Evolutionary conservation across 805 yeast genomes (phyloP).

Genomic region (Kodamaea sagamina): DNA sequence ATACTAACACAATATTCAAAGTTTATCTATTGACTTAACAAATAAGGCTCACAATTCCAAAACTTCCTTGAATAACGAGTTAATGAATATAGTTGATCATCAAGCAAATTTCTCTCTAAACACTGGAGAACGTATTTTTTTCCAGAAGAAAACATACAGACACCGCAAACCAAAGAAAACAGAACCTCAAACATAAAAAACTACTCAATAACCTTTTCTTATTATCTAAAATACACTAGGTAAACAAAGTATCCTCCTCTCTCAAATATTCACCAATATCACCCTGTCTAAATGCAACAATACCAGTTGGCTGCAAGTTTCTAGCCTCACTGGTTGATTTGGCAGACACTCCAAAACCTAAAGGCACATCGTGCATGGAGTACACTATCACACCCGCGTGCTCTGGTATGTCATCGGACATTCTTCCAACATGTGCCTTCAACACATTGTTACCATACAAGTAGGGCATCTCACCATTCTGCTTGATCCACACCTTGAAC

Average conservation of each 20-base stretch:
- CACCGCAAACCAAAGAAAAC: neutral
- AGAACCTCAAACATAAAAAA: no score
- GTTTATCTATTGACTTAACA: no score
- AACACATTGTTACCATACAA: conserved; percentile 94
- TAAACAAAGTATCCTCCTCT: conserved; percentile 94
- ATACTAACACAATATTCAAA: no score
- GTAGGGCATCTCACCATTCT: conserved; percentile 98
- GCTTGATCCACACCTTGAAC: conserved; percentile 94
- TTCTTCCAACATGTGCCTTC: conserved; percentile 94
- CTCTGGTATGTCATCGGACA: conserved; percentile 97
- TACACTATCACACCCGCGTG: conserved; percentile 93
- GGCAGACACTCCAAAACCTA: conserved; percentile 95
- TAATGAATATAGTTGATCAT: no score
- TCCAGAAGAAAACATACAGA: no score
- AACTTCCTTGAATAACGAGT: no score
- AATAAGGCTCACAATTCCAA: no score
- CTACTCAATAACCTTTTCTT: no score
- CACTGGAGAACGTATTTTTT: no score
- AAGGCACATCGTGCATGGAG: conserved; percentile 88
- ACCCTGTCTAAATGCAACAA: conserved; percentile 94
- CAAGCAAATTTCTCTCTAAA: no score
- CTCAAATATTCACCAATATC: conserved; percentile 97
- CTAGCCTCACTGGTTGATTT: conserved; percentile 88
- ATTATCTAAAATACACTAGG: conserved; percentile 40
- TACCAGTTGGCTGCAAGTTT: conserved; percentile 87